Evolutionary conservation across 495 filamentous ascomycete genomes (phyloP), one percentile per base, ranked within the genome.

Genomic region (Penicillium silybi): DNA sequence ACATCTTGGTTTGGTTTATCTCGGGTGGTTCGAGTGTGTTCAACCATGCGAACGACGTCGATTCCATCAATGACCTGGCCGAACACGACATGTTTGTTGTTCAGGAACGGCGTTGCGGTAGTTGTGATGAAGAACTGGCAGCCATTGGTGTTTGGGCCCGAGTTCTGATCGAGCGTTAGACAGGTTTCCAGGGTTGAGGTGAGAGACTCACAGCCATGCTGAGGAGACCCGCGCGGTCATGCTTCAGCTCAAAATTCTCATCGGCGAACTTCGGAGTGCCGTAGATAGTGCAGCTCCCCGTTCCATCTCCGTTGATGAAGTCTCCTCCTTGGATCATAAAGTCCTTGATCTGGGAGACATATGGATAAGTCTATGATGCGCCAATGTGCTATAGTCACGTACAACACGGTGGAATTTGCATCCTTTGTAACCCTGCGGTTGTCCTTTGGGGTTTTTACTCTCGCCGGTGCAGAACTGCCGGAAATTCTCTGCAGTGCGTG

Each of bases 261-360:
- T 98, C 95, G 4, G 82, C 78, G 59, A 97, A 97, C n/a, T 79
- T 76, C 52, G 86, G 83, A 13, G 80, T 85, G 41, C 89, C 88
- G 70, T 95, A 96, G 64, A 96, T 96, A 46, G 80, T 86, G n/a
- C 84, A 82, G 34, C 83, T 88, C 3, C 93, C 93, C 2, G 87
- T 95, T 11, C 95, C 95, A 66, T 97, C 87, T 37, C 92, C 91
- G 64, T 96, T 88, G 50, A 97, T 68, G 72, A 98, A 97, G 69
- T 98, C 95, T 44, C 95, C 93, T 29, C 95, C 95, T 73, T 97
- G 95, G 57, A 88, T 80, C 92, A 98, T 97, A 70, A 97, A 97
- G 57, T 91, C 87, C 72, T 88, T 90, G 74, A 97, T 96, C 90
- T 96, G 43, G 22, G 25, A n/a, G 0, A 29, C 10, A 6, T 18